Evolutionary conservation across 345 rosid genomes (phyloP).

Genomic region (Linum trigynum): DNA sequence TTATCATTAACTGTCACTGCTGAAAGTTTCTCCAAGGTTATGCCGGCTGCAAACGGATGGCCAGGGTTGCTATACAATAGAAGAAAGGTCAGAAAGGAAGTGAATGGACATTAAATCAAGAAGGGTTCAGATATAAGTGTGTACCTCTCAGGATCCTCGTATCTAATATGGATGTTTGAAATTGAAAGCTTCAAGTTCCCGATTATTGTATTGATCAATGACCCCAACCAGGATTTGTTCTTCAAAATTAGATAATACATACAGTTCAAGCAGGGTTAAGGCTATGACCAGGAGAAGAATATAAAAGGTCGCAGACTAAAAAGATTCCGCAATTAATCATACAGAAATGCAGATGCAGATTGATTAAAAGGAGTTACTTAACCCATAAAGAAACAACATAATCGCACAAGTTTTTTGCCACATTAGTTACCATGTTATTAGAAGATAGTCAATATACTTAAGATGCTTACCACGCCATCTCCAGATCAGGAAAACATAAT

Average conservation of each 20-base stretch:
- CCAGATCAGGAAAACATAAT: too few species aligned
- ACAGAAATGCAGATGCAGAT: too few species aligned
- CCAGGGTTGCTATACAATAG: conserved; percentile 62
- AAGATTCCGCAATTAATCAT: background rate
- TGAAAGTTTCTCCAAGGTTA: conserved; percentile 82
- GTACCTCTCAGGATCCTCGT: conserved; percentile 95
- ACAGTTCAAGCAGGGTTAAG: conserved; percentile 21
- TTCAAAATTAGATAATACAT: conserved; percentile 29
- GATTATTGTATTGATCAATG: conserved; percentile 80
- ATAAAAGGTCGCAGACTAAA: conserved; percentile 4
- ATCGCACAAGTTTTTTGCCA: too few species aligned
- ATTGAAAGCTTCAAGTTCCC: conserved; percentile 96
- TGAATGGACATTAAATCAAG: background rate
- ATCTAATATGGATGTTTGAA: conserved; percentile 94
- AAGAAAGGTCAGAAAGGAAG: conserved; percentile 7
- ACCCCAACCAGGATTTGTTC: conserved; percentile 96
- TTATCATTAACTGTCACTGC: conserved; percentile 84
- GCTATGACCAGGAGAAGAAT: conserved; percentile 7
- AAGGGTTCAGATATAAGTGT: conserved; percentile 1
- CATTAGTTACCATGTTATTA: too few species aligned
- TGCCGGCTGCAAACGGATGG: conserved; percentile 82
- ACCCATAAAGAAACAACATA: too few species aligned
- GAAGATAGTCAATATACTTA: too few species aligned
- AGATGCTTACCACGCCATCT: too few species aligned
- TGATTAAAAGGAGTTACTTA: too few species aligned